A percentile compares a stretch with the other conserved stretches of the same genome.
Conservation (phyloP, 2,329 filamentous ascomycete genomes). For the Dactylonectria macrodidyma region DNA sequence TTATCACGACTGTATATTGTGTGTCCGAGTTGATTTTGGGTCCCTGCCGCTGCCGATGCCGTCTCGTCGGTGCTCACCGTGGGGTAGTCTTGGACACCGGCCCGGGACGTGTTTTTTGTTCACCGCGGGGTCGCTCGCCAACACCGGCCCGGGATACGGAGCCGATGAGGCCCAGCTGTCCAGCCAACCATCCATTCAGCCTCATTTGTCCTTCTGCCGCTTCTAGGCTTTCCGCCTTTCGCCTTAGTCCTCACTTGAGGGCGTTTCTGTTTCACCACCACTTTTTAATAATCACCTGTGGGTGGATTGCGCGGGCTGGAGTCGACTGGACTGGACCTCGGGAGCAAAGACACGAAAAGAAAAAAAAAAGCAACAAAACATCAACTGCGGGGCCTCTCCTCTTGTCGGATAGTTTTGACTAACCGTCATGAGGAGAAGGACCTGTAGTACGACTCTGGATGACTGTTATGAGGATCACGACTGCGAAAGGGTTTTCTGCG, state of each 20-base stretch:
- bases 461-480: constrained; percentile 49
- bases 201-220: constrained; percentile 18
- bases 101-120: constrained; percentile 28
- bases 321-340: constrained; percentile 12
- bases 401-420: background rate
- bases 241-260: constrained; percentile 26
- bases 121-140: constrained; percentile 16
- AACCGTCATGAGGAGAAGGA: constrained; percentile 11
- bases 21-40: constrained; percentile 23
- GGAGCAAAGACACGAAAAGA: constrained; percentile 16
- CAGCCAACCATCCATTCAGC: constrained; percentile 4
- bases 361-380: constrained; percentile 23
- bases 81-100: constrained; percentile 23
- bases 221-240: constrained; percentile 19
- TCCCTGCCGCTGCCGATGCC: constrained; percentile 26
- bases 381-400: constrained; percentile 3
- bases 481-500: constrained; percentile 35
- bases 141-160: constrained; percentile 38
- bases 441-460: constrained; percentile 49
- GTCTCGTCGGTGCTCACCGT: constrained; percentile 24
- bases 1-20: constrained; percentile 27
- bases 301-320: constrained; percentile 30
- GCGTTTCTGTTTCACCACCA: constrained; percentile 32
- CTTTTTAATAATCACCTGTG: constrained; percentile 40
- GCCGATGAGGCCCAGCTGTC: constrained; percentile 25